Conservation (phyloP, 768 basidiomycete genomes). For the Rhodosporidiobolus odoratus region DNA sequence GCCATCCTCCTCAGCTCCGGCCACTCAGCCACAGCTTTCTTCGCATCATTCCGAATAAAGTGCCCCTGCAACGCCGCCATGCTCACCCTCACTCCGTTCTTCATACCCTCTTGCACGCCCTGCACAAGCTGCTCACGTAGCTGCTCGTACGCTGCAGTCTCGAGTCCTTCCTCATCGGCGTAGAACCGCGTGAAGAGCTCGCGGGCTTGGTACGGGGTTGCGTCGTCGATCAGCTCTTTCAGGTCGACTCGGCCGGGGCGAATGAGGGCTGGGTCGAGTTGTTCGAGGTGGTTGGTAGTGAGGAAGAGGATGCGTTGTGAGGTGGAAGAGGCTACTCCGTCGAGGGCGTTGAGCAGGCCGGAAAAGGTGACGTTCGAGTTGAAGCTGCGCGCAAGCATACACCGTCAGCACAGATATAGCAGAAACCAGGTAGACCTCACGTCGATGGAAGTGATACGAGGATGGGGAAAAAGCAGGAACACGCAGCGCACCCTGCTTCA, state of each 20-base stretch:
- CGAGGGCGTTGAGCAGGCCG: slow-evolving; percentile 90
- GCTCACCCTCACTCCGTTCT: slow-evolving; percentile 61
- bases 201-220: slow-evolving; percentile 70
- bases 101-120: slow-evolving; percentile 56
- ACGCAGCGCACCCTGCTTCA: slow-evolving; percentile 73
- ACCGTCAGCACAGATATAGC: neutral
- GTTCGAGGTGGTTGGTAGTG: slow-evolving; percentile 93
- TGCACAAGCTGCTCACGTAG: slow-evolving; percentile 57
- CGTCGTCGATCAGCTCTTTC: slow-evolving; percentile 75
- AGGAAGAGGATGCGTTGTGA: slow-evolving; percentile 98
- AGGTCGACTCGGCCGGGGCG: slow-evolving; percentile 93
- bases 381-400: slow-evolving; percentile 56
- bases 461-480: neutral
- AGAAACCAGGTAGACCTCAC: too few species aligned
- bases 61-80: slow-evolving; percentile 96
- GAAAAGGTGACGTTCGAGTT: slow-evolving; percentile 96
- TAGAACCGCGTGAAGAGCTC: slow-evolving; percentile 81
- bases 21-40: slow-evolving; percentile 43
- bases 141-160: slow-evolving; percentile 48
- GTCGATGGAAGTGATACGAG: neutral
- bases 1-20: slow-evolving; percentile 36
- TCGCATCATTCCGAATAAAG: slow-evolving; percentile 65
- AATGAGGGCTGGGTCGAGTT: slow-evolving; percentile 87
- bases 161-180: slow-evolving; percentile 49
- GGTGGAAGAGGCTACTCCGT: slow-evolving; percentile 86